Percentiles rank a stretch among this genome's conserved stretches.
These are phyloP conservation scores for Coccinonectria pachysandricola DNA, from an alignment of 2,329 filamentous ascomycete species.

Conservation along the genomic window DNA sequence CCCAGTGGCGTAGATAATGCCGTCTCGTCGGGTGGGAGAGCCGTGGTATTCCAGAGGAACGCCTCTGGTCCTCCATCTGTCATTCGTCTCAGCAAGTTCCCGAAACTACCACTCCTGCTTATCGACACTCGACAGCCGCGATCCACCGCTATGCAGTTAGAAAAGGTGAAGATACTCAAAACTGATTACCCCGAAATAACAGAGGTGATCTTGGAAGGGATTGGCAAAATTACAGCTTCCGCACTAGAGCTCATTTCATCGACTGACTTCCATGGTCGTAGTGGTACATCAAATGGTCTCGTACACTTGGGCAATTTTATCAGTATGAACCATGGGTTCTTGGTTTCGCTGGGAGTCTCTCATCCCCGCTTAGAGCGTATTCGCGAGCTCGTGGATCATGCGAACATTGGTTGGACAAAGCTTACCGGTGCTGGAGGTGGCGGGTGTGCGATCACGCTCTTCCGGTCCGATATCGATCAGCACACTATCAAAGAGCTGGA, in stretches of 20 bases:
- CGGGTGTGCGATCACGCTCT: too few relatives aligned
- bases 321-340: too few relatives aligned
- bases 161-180: slow-evolving; percentile 68
- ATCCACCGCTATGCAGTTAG: slow-evolving; percentile 76
- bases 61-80: slow-evolving; percentile 68
- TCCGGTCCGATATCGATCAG: too few relatives aligned
- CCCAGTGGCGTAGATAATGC: too few relatives aligned
- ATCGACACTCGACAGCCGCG: slow-evolving; percentile 84
- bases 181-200: slow-evolving; percentile 66
- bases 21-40: too few relatives aligned
- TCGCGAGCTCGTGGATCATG: slow-evolving; percentile 13
- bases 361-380: slow-evolving; percentile 7
- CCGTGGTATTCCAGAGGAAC: too few relatives aligned
- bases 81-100: slow-evolving; percentile 72
- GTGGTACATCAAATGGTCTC: too few relatives aligned
- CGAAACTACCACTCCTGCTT: slow-evolving; percentile 79
- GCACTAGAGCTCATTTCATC: slow-evolving; percentile 44
- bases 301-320: too few relatives aligned
- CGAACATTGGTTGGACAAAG: slow-evolving; percentile 19
- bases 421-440: too few relatives aligned
- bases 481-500: too few relatives aligned
- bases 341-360: slow-evolving; percentile 3
- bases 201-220: slow-evolving; percentile 71
- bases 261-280: slow-evolving; percentile 66
- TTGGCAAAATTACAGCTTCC: slow-evolving; percentile 59